Evolutionary conservation across 2,329 filamentous ascomycete species (phyloP).

Genomic region (Epicoccum sorghinum): DNA sequence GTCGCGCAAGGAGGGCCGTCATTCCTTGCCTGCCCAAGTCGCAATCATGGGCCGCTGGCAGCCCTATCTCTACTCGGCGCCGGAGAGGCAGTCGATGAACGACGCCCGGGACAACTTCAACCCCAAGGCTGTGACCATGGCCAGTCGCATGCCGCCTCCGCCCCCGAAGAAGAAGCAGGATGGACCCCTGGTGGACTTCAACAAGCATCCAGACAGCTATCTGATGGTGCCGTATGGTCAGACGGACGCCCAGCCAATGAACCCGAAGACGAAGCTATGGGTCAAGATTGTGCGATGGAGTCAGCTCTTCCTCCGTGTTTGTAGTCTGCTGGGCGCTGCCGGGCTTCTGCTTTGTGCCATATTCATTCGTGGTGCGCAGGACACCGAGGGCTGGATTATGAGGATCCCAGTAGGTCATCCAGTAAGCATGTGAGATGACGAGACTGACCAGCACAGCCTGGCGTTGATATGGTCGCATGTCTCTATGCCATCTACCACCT

Average conservation of each 20-base stretch:
- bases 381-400: constrained; percentile 74
- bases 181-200: constrained; percentile 81
- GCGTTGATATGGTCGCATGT: constrained; percentile 73
- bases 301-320: constrained; percentile 71
- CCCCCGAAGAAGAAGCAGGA: constrained; percentile 67
- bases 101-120: constrained; percentile 67
- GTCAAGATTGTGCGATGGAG: constrained; percentile 72
- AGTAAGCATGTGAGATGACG: background rate
- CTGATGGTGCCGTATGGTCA: constrained; percentile 68
- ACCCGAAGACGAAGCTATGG: constrained; percentile 69
- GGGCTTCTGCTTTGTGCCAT: constrained; percentile 79
- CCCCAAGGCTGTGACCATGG: constrained; percentile 82
- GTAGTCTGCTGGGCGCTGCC: constrained; percentile 71
- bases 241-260: constrained; percentile 69
- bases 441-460: constrained; percentile 62
- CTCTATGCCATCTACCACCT: constrained; percentile 84
- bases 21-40: constrained; percentile 36
- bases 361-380: constrained; percentile 71
- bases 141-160: constrained; percentile 71
- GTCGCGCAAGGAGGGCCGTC: constrained; percentile 31
- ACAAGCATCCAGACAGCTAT: constrained; percentile 82
- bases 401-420: constrained; percentile 69
- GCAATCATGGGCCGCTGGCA: constrained; percentile 56
- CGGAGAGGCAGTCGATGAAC: constrained; percentile 56
- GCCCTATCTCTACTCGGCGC: constrained; percentile 76